Base-by-base conservation (phyloP, 192 early-diverging fungal genomes). In the Coemansia biformis region DNA sequence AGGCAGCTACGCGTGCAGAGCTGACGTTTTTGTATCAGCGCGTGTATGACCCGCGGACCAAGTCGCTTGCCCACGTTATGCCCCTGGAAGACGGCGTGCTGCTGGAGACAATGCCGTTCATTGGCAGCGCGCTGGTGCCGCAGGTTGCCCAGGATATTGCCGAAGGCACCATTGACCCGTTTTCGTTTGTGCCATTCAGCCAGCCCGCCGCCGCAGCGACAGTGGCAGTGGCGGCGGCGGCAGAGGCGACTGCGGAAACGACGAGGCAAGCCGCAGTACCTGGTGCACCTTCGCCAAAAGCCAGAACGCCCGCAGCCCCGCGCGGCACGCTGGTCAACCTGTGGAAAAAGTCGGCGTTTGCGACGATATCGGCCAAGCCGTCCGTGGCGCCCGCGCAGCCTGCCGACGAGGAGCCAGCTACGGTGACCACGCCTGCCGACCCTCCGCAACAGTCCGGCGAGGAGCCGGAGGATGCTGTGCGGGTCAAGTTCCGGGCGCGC, bases 21-120 rank as follows among this genome's bases (percentile, higher is more conserved):
- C 62, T 84, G 5, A 92, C 90, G 0, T 99, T 99, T 69, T 57
- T 83, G 30, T 86, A 91, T 59, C 93, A 96, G 46, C 76, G 86
- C 0, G 94, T 99, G 4, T 99, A 86, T 59, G 86, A 92, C 50
- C 85, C 89, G 1, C 34, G 37, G 1, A 33, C 57, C 1, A 54
- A 70, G 10, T 15, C 47, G 0, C 56, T 90, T 45, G 80, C 76
- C 3, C 78, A 78, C 36, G 66, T 96, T 19, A 80, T 66, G 16
- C 54, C 81, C 11, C 32, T 84, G 0, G 76, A 79, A 0, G 53
- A 52, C 4, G 54, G 61, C 13, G 28, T 43, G 3, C 39, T 58
- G 7, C 36, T 62, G 5, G 44, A 61, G 8, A 48, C 78, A 5
- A 76, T 76, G 50, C 62, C 76, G 36, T 83, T 83, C 58, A 57